Base-by-base conservation (phyloP, 2,329 filamentous ascomycete species). In the Penicillium sumatraense region DNA sequence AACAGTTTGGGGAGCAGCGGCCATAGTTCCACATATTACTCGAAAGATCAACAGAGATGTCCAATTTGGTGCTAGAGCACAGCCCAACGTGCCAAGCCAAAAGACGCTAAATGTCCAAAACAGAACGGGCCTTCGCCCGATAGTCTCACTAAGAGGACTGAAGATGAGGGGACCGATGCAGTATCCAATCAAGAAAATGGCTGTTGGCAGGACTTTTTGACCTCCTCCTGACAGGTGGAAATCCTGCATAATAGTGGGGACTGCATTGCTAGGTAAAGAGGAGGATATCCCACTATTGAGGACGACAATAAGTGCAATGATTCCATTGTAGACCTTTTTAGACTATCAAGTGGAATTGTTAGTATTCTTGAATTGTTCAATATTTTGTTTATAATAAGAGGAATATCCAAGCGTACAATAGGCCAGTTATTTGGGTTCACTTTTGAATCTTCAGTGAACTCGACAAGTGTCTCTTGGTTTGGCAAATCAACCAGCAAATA, bases 41-140 rank as follows among this genome's bases (percentile, higher is more conserved):
- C 79, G 73, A 49, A 81, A 80, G 3, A 78, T 62, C 11, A 78
- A 59, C 1, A 78, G 58, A 1, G 70, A 62, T 0, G 71, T 56
- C 73, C 74, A 81, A 26, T 68, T 76, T 0, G 77, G 77, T 0
- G 76, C 72, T 1, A 80, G 51, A 0, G 77, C 75, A 52, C 74
- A 79, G 5, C 68, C 77, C 36, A 78, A 66, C 0, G 74, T 79
- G 47, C 68, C 77, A 4, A 75, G 44, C 8, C 69, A 72, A 53
- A 74, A 78, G 3, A 71, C 61, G n/a, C 69, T 44, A 55, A 86
- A 85, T 0, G 83, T 81, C 9, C 66, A 72, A 0, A 86, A 71
- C 56, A 86, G 64, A 6, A 79, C 72, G 1, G 69, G 64, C 46
- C 65, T 71, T 1, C 77, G 68, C 1, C 77, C 77, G 36, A 72